Evolutionary conservation across 2,329 filamentous ascomycete species (phyloP), one percentile per base, ranked within the genome.

Genomic region (Fusarium paranaense): DNA sequence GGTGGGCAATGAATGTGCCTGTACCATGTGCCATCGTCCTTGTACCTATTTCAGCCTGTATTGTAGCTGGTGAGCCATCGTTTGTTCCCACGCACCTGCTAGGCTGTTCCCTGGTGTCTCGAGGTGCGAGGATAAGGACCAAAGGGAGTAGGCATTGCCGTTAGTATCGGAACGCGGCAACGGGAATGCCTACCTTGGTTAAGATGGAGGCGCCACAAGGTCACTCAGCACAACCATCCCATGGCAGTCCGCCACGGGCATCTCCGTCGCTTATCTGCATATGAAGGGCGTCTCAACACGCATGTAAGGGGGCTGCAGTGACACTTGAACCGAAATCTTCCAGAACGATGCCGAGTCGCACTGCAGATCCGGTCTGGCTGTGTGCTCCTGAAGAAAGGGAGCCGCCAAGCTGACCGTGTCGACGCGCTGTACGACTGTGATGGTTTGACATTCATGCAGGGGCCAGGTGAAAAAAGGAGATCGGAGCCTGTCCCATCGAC

Each of bases 241-340:
- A 76, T 59, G 57, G 54, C 25, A 45, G 37, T 37, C 52, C 27
- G 54, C 50, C 40, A 30, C 73, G 73, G 74, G 64, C 74, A 78
- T 78, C 76, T 76, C 74, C 72, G 72, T 78, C 76, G 76, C 76
- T 78, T 78, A 78, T 76, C 76, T 78, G 70, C 76, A 75, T 69
- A 63, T 61, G 57, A 74, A 58, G 52, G 67, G 60, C 57, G 71
- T 69, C 59, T 54, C 57, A 50, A 56, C 58, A 66, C 45, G 42
- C 20, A 57, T 69, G 42, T 52, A 58, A 68, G 72, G 71, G 68
- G 66, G 57, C 57, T 67, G 70, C 62, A 62, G 56, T 74, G 42
- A 59, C 64, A 68, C 61, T 58, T 62, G 66, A 64, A 66, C 62
- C 47, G 75, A 77, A 77, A 50, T 62, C 50, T 78, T 77, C 75